phyloP scores from a whole-genome alignment of 176 grass and related monocot species.

The Saccharum spontaneum region DNA sequence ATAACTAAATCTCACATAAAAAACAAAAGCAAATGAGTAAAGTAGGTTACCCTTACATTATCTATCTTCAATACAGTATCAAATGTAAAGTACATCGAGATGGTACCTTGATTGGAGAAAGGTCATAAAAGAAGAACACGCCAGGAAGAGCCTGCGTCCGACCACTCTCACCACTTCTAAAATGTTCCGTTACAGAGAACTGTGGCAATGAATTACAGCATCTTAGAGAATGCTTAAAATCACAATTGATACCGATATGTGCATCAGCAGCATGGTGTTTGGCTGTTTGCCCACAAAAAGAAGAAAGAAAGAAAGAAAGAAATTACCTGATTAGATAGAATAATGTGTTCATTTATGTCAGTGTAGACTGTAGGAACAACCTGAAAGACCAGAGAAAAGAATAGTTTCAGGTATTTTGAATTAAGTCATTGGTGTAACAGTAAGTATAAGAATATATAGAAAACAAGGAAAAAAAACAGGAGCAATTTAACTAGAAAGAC shows the following conservation, averaged over 20 bases:
- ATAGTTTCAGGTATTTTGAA: slow-evolving; percentile 9
- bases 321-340: slow-evolving; percentile 93
- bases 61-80: not conserved
- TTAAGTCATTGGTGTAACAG: not conserved
- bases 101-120: slow-evolving; percentile 92
- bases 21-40: slow-evolving; percentile 17
- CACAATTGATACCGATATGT: not conserved
- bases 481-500: slow-evolving; percentile 25
- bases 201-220: slow-evolving; percentile 38
- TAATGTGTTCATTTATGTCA: slow-evolving; percentile 78
- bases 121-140: slow-evolving; percentile 98
- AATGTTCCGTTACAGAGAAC: slow-evolving; percentile 98
- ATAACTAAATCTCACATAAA: not conserved
- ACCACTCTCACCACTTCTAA: slow-evolving; percentile 72
- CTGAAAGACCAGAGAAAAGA: slow-evolving; percentile 41
- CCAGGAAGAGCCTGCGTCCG: slow-evolving; percentile 83
- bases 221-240: slow-evolving; percentile 28
- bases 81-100: slow-evolving; percentile 12
- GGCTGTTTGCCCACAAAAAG: slow-evolving; percentile 12
- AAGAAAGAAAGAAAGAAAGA: slow-evolving; percentile 6
- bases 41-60: not conserved
- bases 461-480: not conserved
- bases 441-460: not conserved
- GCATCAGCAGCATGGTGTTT: slow-evolving; percentile 1
- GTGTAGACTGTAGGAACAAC: slow-evolving; percentile 90